Conservation (phyloP, 2,329 filamentous ascomycete species). For the Alternaria viburni region DNA sequence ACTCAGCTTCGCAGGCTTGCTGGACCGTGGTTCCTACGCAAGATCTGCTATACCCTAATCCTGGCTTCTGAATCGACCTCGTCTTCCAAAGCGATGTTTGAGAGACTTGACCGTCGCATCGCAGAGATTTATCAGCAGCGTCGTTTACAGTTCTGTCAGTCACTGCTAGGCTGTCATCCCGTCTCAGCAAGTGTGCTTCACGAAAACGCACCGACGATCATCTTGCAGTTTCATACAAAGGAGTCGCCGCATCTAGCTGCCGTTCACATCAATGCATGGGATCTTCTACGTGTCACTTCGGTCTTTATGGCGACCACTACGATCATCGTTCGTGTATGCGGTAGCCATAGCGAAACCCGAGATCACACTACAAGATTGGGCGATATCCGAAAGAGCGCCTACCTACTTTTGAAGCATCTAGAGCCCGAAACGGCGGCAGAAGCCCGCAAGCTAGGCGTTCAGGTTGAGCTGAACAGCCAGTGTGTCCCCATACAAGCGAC, state of each 20-base stretch:
- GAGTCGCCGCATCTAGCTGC: not conserved
- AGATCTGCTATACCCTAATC: not conserved
- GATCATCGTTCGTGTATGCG: not conserved
- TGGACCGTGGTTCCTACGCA: not conserved
- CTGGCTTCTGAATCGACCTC: accelerated
- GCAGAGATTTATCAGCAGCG: not conserved
- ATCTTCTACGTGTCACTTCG: not conserved
- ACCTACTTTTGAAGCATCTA: not conserved
- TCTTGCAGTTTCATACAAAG: not conserved
- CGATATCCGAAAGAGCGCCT: not conserved
- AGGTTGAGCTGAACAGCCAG: not conserved
- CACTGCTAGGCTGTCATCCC: too few species aligned
- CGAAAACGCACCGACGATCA: not conserved
- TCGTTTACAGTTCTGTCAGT: too few species aligned
- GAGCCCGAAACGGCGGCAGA: not conserved
- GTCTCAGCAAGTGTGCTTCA: too few species aligned
- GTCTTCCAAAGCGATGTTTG: not conserved
- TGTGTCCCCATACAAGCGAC: not conserved
- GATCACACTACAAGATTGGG: not conserved
- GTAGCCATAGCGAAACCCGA: accelerated
- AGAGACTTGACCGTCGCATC: not conserved
- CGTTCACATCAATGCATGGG: not conserved
- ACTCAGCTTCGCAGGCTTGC: not conserved
- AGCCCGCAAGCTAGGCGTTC: not conserved
- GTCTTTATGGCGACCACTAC: accelerated